Evolutionary conservation across 2,329 filamentous ascomycete genomes (phyloP), one percentile per base, ranked within the genome.

Genomic region (Ophiocordyceps camponoti-rufipedis): DNA sequence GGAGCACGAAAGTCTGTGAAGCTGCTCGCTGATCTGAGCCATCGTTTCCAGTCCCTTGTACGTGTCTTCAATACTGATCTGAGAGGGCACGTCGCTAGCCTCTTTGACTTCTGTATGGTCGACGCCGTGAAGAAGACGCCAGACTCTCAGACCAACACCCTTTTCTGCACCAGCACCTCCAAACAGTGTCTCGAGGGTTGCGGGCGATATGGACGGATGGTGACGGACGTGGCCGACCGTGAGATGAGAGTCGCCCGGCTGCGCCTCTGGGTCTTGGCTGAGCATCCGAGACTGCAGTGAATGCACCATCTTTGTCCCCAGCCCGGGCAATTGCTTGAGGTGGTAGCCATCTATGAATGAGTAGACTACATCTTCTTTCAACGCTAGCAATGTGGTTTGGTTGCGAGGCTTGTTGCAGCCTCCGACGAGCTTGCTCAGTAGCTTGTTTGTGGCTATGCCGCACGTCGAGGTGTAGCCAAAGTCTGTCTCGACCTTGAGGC

Each of bases 41-140:
- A 81, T 58, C 0, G 70, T 78, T 52, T 82, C 74, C 1, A 94
- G 66, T 14, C 78, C 76, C 23, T 75, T 72, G 58, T 94, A 96
- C 14, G 86, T 91, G 62, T 96, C 88, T 58, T 96, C 89, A 50
- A 96, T 91, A 59, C 85, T 91, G 57, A 96, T 93, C 60, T 95
- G 88, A 1, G 77, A 78, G 0, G 89, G 89, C 1, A 93, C 62
- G 41, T 78, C 74, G 52, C 75, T 75, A 2, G 78, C 82, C 50
- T 78, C 70, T 44, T 78, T 77, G 16, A 96, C 86, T 48, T 85
- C 78, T 1, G 73, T 70, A 45, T 78, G 65, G 58, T 96, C 89
- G 28, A 86, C 69, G 6, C 88, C 89, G 58, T 95, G 81, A 2
- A 96, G 64, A 7, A 94, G 67, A 16, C 67, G 69, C 86, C 86